These are phyloP conservation scores for Macadamia tetraphylla DNA, from an alignment of 164 flowering plant genomes.

Conservation along the genomic window DNA sequence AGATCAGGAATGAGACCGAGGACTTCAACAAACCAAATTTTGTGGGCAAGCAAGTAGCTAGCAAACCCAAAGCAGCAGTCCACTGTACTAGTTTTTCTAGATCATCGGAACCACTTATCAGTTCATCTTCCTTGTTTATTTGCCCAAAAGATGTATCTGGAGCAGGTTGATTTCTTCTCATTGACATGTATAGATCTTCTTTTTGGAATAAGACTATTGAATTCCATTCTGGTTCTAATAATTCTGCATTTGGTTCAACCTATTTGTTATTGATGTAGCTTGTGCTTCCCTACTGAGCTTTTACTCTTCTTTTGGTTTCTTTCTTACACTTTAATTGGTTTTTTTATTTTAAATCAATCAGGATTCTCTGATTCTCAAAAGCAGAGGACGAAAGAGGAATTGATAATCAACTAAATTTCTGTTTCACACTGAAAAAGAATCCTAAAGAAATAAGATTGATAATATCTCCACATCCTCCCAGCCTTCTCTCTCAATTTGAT, in stretches of 20 bases:
- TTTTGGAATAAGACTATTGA: not conserved
- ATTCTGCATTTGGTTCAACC: not conserved
- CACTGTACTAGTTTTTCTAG: conserved; percentile 52
- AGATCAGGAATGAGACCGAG: conserved; percentile 39
- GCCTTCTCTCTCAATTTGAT: too few relatives aligned
- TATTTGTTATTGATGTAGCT: not conserved
- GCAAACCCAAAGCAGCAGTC: conserved; percentile 26
- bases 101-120: conserved; percentile 44
- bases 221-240: not conserved
- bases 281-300: too few relatives aligned
- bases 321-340: not conserved
- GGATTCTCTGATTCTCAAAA: not conserved
- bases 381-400: too few relatives aligned
- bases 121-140: conserved; percentile 23
- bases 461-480: not conserved
- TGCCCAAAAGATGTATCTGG: conserved; percentile 7
- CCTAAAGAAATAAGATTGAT: too few relatives aligned
- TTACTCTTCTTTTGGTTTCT: not conserved
- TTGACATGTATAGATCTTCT: not conserved
- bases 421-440: too few relatives aligned
- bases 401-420: too few relatives aligned
- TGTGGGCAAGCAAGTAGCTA: conserved; percentile 12
- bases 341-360: too few relatives aligned
- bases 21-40: conserved; percentile 27
- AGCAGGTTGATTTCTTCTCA: not conserved